Percentiles rank a stretch among this genome's conserved stretches.
phyloP scores from a whole-genome alignment of 306 rosid species.

The Abrus precatorius region DNA sequence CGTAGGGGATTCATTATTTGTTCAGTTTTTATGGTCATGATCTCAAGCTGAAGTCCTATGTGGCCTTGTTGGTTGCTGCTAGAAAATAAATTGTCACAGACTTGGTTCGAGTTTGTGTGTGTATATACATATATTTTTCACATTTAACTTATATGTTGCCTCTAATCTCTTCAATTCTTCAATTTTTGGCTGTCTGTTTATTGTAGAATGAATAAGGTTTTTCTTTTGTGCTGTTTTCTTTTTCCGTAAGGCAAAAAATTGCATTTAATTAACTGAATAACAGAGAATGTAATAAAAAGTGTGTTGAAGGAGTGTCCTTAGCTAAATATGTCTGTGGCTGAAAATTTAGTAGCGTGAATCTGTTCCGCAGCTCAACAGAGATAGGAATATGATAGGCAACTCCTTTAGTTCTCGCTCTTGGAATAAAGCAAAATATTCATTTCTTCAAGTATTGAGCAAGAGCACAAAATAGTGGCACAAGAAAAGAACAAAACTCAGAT shows the following conservation, averaged over 20 bases:
- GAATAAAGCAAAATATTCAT: constrained; percentile 41
- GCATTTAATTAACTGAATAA: not conserved
- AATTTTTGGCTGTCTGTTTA: not conserved
- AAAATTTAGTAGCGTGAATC: not conserved
- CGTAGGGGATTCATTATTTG: constrained; percentile 49
- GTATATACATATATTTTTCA: constrained; percentile 26
- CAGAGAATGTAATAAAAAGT: not conserved
- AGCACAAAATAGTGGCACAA: not conserved
- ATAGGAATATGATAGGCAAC: not conserved
- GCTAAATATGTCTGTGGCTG: not conserved
- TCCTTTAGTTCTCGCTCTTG: not conserved
- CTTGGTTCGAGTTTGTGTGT: constrained; percentile 19
- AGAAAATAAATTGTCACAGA: constrained; percentile 5
- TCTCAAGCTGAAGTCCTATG: not conserved
- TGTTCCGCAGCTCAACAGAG: not conserved
- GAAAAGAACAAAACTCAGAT: constrained; percentile 5
- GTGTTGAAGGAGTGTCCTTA: not conserved
- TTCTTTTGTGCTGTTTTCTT: not conserved
- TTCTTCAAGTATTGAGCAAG: constrained; percentile 26
- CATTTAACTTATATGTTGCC: not conserved
- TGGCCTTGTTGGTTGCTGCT: constrained; percentile 19
- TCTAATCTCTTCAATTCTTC: constrained; percentile 20
- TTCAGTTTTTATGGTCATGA: not conserved
- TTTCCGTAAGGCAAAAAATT: not conserved
- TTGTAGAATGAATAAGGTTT: not conserved